Conservation (phyloP, 352 stramenopile species). For the Blastocystis sp. region DNA sequence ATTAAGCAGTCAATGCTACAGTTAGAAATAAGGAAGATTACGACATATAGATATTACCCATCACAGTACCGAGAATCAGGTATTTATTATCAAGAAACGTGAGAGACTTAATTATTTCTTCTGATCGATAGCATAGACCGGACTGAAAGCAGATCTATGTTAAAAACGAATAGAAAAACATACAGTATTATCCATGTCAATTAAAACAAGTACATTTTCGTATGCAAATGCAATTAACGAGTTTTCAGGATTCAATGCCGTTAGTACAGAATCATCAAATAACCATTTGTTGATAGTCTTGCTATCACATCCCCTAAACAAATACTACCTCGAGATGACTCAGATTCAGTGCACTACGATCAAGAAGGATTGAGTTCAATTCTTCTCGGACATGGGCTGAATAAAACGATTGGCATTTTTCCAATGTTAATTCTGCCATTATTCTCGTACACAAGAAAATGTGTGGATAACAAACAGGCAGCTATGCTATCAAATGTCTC, state of each 20-base stretch:
- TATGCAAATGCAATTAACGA: not conserved
- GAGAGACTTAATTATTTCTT: constrained; percentile 11
- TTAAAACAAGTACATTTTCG: constrained; percentile 18
- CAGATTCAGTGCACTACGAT: not conserved
- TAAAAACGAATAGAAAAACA: not conserved
- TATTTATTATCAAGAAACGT: not conserved
- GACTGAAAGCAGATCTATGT: constrained; percentile 53
- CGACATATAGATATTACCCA: constrained; percentile 50
- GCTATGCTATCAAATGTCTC: too few relatives aligned
- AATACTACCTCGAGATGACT: not conserved
- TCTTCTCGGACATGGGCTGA: not conserved
- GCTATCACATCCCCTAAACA: not conserved
- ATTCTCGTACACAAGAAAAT: not conserved
- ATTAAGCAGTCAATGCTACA: not conserved
- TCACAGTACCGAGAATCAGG: not conserved
- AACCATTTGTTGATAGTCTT: constrained; percentile 12
- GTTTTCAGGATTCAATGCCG: not conserved
- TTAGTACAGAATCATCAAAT: constrained; percentile 9
- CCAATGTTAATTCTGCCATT: not conserved
- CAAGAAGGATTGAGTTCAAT: constrained; percentile 11
- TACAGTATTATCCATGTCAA: constrained; percentile 43
- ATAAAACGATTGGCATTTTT: not conserved
- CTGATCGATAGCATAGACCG: constrained; percentile 6
- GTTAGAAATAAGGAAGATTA: not conserved
- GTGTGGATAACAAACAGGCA: not conserved